Evolutionary conservation across 2,329 filamentous ascomycete species (phyloP).

Genomic region (Cordyceps cicadae): DNA sequence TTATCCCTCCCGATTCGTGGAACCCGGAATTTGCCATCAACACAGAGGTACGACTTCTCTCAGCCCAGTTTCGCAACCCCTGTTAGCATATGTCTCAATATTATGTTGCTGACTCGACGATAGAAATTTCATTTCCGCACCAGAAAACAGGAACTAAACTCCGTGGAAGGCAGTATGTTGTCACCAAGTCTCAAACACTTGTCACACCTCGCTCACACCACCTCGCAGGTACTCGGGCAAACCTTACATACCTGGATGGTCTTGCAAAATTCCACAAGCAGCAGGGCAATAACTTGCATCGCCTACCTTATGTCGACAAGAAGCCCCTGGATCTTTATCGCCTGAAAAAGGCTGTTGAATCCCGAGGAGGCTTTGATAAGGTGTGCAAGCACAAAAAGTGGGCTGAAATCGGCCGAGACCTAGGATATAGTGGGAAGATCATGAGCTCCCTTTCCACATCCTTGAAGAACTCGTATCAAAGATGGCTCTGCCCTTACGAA

Average conservation of each 20-base stretch:
- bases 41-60: conserved; percentile 61
- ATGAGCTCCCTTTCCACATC: conserved; percentile 98
- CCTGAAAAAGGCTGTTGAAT: conserved; percentile 92
- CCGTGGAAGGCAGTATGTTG: conserved; percentile 86
- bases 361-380: conserved; percentile 86
- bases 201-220: conserved; percentile 8
- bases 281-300: conserved; percentile 86
- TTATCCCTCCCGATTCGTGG: conserved; percentile 89
- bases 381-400: conserved; percentile 98
- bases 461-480: conserved; percentile 94
- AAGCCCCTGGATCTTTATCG: conserved; percentile 92
- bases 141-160: conserved; percentile 92
- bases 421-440: conserved; percentile 98
- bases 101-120: conserved; percentile 16
- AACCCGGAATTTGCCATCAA: conserved; percentile 94
- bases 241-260: conserved; percentile 91
- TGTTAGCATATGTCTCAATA: not conserved
- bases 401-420: conserved; percentile 93
- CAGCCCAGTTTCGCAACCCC: not conserved
- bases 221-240: conserved; percentile 73
- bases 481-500: conserved; percentile 95
- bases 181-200: not conserved
- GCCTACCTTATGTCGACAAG: conserved; percentile 95
- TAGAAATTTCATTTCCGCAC: conserved; percentile 96
- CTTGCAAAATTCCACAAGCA: conserved; percentile 95